These are phyloP conservation scores for Stemphylium vesicarium DNA, from an alignment of 2,329 filamentous ascomycete genomes.

Conservation along the genomic window DNA sequence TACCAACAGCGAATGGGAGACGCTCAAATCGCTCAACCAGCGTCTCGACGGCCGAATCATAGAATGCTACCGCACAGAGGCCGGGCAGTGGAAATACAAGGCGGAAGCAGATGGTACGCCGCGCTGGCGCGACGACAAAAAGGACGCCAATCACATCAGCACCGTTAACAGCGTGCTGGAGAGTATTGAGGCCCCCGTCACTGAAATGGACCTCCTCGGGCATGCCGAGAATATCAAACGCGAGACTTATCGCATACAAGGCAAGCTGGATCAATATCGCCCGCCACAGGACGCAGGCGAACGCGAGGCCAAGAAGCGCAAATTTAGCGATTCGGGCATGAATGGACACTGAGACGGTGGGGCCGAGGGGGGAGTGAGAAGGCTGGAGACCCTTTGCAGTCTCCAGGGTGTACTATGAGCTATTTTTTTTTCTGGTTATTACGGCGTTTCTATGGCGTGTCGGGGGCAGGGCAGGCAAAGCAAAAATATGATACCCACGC, in stretches of 20 bases:
- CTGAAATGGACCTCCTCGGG: conserved; percentile 77
- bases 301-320: conserved; percentile 43
- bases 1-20: conserved; percentile 80
- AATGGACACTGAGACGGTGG: conserved; percentile 2
- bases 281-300: conserved; percentile 27
- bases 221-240: conserved; percentile 74
- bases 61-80: conserved; percentile 82
- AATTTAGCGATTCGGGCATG: conserved; percentile 25
- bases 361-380: background rate
- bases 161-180: conserved; percentile 87
- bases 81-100: conserved; percentile 78
- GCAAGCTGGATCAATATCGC: conserved; percentile 43
- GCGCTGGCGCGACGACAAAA: conserved; percentile 91
- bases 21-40: conserved; percentile 73
- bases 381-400: too few relatives aligned
- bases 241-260: conserved; percentile 73
- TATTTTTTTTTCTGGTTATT: too few relatives aligned
- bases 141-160: conserved; percentile 84
- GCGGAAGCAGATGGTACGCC: conserved; percentile 60
- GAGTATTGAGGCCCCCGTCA: conserved; percentile 86
- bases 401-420: too few relatives aligned
- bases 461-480: too few relatives aligned
- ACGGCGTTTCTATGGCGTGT: too few relatives aligned
- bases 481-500: too few relatives aligned
- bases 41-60: conserved; percentile 87